These are phyloP conservation scores for Kitagawia praeruptora DNA, from an alignment of 129 eudicot genomes.

Conservation along the genomic window DNA sequence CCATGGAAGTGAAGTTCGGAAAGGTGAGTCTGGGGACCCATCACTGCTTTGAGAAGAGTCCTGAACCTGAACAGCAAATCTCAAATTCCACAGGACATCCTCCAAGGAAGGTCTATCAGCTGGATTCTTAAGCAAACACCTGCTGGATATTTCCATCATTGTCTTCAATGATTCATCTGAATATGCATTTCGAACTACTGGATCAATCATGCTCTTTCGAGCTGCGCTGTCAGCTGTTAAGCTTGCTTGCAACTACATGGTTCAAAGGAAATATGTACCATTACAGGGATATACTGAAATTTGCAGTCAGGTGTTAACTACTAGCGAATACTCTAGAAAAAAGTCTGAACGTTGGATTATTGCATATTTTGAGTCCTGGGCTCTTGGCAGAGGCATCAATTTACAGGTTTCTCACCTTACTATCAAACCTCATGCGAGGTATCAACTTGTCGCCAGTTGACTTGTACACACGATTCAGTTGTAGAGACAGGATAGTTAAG, in stretches of 20 bases:
- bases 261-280: not conserved
- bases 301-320: not conserved
- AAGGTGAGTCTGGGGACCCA: conserved; percentile 48
- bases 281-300: not conserved
- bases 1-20: conserved; percentile 27
- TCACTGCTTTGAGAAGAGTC: conserved; percentile 61
- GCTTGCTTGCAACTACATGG: conserved; percentile 44
- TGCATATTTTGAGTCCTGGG: not conserved
- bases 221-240: conserved; percentile 42
- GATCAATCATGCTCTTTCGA: conserved; percentile 52
- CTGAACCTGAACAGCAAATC: conserved; percentile 87
- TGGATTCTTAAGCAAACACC: conserved; percentile 50
- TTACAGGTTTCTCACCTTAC: not conserved
- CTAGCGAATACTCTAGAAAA: too few species aligned
- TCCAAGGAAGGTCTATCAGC: conserved; percentile 77
- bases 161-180: conserved; percentile 67
- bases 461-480: not conserved
- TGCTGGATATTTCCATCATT: conserved; percentile 56
- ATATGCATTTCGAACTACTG: conserved; percentile 34
- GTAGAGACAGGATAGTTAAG: not conserved
- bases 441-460: not conserved
- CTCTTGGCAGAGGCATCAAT: not conserved
- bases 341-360: not conserved
- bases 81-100: conserved; percentile 88
- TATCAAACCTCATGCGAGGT: not conserved